Evolutionary conservation across 1,284 basidiomycete genomes (phyloP).

Genomic region (Naganishia sp.): DNA sequence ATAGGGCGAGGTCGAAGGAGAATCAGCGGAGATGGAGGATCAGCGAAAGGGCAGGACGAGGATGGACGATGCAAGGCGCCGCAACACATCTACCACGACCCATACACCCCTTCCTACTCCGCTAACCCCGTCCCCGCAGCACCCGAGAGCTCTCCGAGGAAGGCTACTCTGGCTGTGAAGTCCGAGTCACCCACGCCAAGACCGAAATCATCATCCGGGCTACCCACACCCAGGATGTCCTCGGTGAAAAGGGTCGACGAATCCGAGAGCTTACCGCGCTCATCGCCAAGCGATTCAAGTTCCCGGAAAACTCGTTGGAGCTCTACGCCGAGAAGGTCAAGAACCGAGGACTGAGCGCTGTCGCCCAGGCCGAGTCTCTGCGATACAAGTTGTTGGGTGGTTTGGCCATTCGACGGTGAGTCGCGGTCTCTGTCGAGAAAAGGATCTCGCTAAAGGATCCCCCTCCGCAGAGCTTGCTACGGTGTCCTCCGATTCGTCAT

Average conservation of each 20-base stretch:
- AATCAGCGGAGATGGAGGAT: background rate
- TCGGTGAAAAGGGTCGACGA: slow-evolving; percentile 99
- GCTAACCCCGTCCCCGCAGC: slow-evolving; percentile 51
- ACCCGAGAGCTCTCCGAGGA: slow-evolving; percentile 98
- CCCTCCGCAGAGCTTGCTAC: slow-evolving; percentile 80
- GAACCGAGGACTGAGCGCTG: slow-evolving; percentile 96
- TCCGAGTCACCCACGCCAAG: slow-evolving; percentile 98
- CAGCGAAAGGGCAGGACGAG: background rate
- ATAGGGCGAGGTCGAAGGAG: background rate
- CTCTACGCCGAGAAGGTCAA: slow-evolving; percentile 99
- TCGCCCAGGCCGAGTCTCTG: slow-evolving; percentile 98
- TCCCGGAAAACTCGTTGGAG: slow-evolving; percentile 98
- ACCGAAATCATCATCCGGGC: slow-evolving; percentile 99
- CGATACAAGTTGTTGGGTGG: slow-evolving; percentile 99
- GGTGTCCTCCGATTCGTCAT: slow-evolving; percentile 99
- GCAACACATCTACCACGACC: slow-evolving; percentile 36
- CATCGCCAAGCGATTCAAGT: slow-evolving; percentile 99
- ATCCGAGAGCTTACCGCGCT: slow-evolving; percentile 98
- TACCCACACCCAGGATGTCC: slow-evolving; percentile 99
- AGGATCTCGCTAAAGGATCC: background rate
- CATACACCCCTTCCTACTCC: background rate
- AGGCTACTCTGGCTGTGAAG: slow-evolving; percentile 99
- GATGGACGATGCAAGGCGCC: background rate
- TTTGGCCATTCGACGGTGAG: slow-evolving; percentile 93
- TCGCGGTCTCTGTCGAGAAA: slow-evolving; percentile 34